Evolutionary conservation across 2,329 filamentous ascomycete species (phyloP).

Genomic region (Pseudocercospora vitis): DNA sequence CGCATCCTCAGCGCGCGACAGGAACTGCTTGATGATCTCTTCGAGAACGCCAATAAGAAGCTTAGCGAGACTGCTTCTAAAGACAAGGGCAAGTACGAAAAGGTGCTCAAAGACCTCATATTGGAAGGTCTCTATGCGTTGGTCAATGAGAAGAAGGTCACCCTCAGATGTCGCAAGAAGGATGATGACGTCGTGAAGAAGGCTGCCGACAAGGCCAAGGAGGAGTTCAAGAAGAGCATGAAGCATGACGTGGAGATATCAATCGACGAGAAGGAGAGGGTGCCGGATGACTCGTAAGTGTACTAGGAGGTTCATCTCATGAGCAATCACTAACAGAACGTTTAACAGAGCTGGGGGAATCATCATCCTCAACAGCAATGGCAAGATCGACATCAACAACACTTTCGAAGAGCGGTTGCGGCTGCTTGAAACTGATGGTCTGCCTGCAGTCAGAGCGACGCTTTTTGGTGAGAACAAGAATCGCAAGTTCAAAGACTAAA

Average conservation of each 20-base stretch:
- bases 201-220: slow-evolving; percentile 71
- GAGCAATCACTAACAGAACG: background rate
- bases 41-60: slow-evolving; percentile 74
- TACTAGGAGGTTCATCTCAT: slow-evolving; percentile 11
- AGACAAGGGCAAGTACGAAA: slow-evolving; percentile 73
- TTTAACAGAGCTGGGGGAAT: slow-evolving; percentile 75
- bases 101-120: slow-evolving; percentile 73
- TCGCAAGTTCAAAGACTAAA: slow-evolving; percentile 89
- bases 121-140: slow-evolving; percentile 89
- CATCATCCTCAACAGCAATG: slow-evolving; percentile 73
- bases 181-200: slow-evolving; percentile 75
- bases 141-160: slow-evolving; percentile 70
- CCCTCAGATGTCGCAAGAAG: slow-evolving; percentile 73
- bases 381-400: slow-evolving; percentile 98
- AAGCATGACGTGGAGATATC: slow-evolving; percentile 66
- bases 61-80: slow-evolving; percentile 59
- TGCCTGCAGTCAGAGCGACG: slow-evolving; percentile 79
- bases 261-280: slow-evolving; percentile 74
- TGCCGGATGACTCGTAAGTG: slow-evolving; percentile 81
- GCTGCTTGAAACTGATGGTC: slow-evolving; percentile 78
- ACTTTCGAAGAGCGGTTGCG: slow-evolving; percentile 89
- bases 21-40: slow-evolving; percentile 86
- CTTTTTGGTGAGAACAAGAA: slow-evolving; percentile 94
- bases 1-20: slow-evolving; percentile 84
- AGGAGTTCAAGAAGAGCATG: slow-evolving; percentile 77